Evolutionary conservation across 768 basidiomycete genomes (phyloP), one percentile per base, ranked within the genome.

Genomic region (Neoboletus subvelutipes): DNA sequence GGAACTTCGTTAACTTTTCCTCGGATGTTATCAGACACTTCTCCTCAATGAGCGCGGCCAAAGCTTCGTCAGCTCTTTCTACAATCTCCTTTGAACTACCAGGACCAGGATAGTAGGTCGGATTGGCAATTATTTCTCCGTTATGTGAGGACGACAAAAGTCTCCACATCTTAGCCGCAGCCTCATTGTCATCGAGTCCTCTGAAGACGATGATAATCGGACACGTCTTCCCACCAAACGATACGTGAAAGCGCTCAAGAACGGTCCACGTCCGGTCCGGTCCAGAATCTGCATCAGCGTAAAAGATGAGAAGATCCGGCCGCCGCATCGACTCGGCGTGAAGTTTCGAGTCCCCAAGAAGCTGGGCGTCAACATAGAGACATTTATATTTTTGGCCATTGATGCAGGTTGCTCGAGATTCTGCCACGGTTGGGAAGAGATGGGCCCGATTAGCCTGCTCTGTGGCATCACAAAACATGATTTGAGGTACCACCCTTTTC

Each of bases 251-350:
- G 13, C 42, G 54, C 41, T 64, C 46, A 29, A 69, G 59, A 17
- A 45, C 15, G 1, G 45, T 36, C 67, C 65, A 64, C n/a, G 36
- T 60, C 13, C 24, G 34, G 11, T 57, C 60, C 7, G 33, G 40
- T 18, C 49, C 56, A 10, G 54, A 54, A 33, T 59, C 42, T n/a
- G 51, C 57, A 45, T 58, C 47, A 13, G 62, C 57, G 42, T 52
- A 62, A 49, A 69, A 67, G 49, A 68, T 50, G 17, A 68, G 57
- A 31, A 68, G 67, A 49, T 68, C 65, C 5, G 63, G 53, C 8
- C 55, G 62, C 28, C 39, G 55, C 28, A 29, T 47, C n/a, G 39
- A 53, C 47, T 59, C 52, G 2, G 22, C 3, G 33, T 7, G 33
- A 29, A 31, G 47, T 28, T 43, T 54, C 3, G 55, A 20, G 10